These are phyloP conservation scores for Drosera spatulata DNA, from an alignment of 179 eudicot genomes.

Conservation along the genomic window DNA sequence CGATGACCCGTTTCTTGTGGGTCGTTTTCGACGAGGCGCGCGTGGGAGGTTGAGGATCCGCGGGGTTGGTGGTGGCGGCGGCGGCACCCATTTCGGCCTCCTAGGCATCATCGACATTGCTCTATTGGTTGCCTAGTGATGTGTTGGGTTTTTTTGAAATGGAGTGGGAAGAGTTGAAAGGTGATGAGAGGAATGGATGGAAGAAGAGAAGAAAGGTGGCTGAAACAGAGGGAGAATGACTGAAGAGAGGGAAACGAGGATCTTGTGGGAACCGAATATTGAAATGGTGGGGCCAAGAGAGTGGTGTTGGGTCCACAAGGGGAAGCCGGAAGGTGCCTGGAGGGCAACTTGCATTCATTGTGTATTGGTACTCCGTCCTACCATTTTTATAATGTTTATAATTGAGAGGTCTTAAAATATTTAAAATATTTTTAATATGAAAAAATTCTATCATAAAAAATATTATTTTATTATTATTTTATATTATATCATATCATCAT, in stretches of 20 bases:
- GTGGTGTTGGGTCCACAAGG: too few species aligned
- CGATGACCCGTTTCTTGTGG: conserved; percentile 5
- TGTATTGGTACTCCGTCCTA: too few species aligned
- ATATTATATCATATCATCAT: too few species aligned
- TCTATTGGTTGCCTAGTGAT: neutral
- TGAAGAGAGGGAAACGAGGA: neutral
- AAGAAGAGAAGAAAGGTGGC: neutral
- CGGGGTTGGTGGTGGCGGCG: conserved; percentile 53
- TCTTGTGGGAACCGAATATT: neutral
- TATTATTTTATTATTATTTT: too few species aligned
- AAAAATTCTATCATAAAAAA: too few species aligned
- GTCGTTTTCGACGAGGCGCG: conserved; percentile 36
- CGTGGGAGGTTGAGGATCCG: conserved; percentile 75
- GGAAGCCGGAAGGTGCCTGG: too few species aligned
- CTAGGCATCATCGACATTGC: conserved; percentile 18
- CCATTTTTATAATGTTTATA: too few species aligned
- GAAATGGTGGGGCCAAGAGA: neutral
- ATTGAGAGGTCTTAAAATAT: too few species aligned
- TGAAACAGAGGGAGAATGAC: neutral
- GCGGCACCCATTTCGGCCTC: conserved; percentile 52
- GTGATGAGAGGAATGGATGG: neutral
- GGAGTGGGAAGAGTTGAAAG: neutral
- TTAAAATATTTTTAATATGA: too few species aligned
- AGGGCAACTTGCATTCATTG: too few species aligned
- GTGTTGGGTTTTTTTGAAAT: neutral